Percentiles rank a stretch among this genome's conserved stretches.
phyloP scores from a whole-genome alignment of 306 rosid species.

The Inga leiocalycina region DNA sequence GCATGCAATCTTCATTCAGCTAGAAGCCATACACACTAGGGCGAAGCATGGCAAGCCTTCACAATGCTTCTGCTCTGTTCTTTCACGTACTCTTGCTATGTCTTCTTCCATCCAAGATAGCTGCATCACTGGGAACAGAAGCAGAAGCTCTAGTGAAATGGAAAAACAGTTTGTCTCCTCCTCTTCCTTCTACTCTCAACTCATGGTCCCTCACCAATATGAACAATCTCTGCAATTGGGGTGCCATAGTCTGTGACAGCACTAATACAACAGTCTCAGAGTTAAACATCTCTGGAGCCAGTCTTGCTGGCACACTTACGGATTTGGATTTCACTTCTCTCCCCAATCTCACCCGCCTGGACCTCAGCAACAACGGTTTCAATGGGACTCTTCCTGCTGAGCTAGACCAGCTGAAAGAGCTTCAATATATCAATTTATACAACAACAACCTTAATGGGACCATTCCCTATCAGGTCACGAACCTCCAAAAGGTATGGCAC shows the following conservation, averaged over 20 bases:
- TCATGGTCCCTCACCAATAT: constrained; percentile 62
- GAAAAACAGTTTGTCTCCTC: constrained; percentile 47
- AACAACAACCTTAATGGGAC: constrained; percentile 45
- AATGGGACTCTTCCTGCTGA: constrained; percentile 45
- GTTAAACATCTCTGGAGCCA: constrained; percentile 40
- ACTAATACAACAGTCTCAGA: constrained; percentile 37
- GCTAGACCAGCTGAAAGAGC: constrained; percentile 51
- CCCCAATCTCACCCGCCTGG: constrained; percentile 48
- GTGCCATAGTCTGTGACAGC: constrained; percentile 49
- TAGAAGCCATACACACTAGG: background rate
- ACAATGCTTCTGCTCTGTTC: constrained; percentile 17
- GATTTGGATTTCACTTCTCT: constrained; percentile 47
- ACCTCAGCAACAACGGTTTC: constrained; percentile 50
- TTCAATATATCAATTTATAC: constrained; percentile 49
- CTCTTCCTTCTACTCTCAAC: constrained; percentile 38
- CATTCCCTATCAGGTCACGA: constrained; percentile 58
- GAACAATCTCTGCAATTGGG: constrained; percentile 62
- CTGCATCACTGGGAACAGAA: constrained; percentile 56
- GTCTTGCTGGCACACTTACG: constrained; percentile 43
- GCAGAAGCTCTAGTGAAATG: constrained; percentile 67
- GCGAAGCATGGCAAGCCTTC: constrained; percentile 38
- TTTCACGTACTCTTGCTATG: constrained; percentile 36
- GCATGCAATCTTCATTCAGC: background rate
- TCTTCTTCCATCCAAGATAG: constrained; percentile 43
- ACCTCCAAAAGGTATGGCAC: constrained; percentile 59